These are phyloP conservation scores for Mimosa bimucronata DNA, from an alignment of 306 rosid genomes.

Conservation along the genomic window DNA sequence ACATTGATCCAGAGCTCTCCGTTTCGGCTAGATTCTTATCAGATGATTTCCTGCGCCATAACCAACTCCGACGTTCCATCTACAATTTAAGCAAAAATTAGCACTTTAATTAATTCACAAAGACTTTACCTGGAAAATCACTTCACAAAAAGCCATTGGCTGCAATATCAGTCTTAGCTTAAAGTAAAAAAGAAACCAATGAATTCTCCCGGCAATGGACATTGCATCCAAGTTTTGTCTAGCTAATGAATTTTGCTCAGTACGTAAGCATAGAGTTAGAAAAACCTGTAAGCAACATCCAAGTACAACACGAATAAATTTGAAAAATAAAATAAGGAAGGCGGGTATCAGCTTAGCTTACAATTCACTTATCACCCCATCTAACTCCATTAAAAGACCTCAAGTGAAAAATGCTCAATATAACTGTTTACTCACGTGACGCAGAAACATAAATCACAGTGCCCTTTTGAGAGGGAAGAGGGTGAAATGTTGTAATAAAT, in stretches of 20 bases:
- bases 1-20: conserved; percentile 77
- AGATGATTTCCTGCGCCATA: conserved; percentile 81
- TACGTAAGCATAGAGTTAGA: conserved; percentile 30
- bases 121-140: conserved; percentile 41
- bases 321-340: conserved; percentile 5
- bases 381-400: conserved; percentile 44
- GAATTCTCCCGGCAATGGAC: conserved; percentile 21
- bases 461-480: conserved; percentile 3
- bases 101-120: conserved; percentile 41
- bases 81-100: neutral
- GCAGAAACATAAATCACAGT: neutral
- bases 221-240: conserved; percentile 23
- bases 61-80: conserved; percentile 83
- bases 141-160: conserved; percentile 30
- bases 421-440: conserved; percentile 14
- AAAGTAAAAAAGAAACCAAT: conserved; percentile 15
- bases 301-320: neutral
- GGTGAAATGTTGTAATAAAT: neutral
- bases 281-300: conserved; percentile 33
- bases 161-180: conserved; percentile 6
- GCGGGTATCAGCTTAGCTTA: conserved; percentile 58
- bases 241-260: conserved; percentile 16
- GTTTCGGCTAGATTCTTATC: conserved; percentile 80
- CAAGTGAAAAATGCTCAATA: conserved; percentile 36
- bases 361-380: conserved; percentile 58